phyloP scores from a whole-genome alignment of 75 land plant genomes.

The Sequoia sempervirens region DNA sequence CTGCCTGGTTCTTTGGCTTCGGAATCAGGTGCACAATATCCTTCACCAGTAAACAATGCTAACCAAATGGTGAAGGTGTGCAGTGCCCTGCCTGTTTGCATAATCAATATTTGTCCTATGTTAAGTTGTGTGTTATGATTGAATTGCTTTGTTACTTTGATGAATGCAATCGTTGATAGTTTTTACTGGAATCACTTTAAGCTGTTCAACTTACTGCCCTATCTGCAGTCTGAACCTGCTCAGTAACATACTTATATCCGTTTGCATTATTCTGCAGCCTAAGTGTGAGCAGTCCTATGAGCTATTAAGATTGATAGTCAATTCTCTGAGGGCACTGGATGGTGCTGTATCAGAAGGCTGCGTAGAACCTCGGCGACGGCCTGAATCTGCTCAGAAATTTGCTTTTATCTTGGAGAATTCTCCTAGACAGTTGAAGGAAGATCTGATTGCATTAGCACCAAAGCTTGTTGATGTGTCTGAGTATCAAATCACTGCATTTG shows the following conservation, averaged over 20 bases:
- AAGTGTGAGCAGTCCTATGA: conserved; percentile 55
- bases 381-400: conserved; percentile 46
- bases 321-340: conserved; percentile 45
- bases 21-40: too few relatives aligned
- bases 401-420: conserved; percentile 38
- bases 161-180: neutral
- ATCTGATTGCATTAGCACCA: conserved; percentile 41
- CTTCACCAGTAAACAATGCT: too few relatives aligned
- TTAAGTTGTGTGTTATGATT: neutral
- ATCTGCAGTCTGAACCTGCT: neutral
- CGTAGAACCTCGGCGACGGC: conserved; percentile 39
- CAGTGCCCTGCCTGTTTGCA: neutral
- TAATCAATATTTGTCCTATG: neutral
- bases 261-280: conserved; percentile 18
- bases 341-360: conserved; percentile 51
- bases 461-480: conserved; percentile 45
- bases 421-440: conserved; percentile 43
- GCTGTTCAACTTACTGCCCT: neutral
- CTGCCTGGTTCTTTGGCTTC: too few relatives aligned
- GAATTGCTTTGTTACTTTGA: neutral
- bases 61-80: neutral
- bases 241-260: neutral
- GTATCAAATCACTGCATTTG: conserved; percentile 31
- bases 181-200: neutral
- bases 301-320: conserved; percentile 42